Evolutionary conservation across 73 alveolate species (phyloP).

Genomic region (Tetrahymena malaccensis): DNA sequence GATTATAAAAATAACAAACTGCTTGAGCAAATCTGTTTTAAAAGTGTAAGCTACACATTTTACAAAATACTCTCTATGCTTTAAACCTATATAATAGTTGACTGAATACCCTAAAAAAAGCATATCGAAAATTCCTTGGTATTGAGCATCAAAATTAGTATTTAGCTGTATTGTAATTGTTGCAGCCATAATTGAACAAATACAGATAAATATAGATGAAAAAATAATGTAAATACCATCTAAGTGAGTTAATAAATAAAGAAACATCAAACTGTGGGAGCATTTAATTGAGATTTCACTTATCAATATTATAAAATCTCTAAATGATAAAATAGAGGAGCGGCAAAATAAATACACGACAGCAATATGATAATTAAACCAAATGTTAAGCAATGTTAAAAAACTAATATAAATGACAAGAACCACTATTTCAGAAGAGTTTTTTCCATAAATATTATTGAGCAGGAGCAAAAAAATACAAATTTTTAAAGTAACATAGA

Average conservation of each 20-base stretch:
- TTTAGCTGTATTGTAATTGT: not conserved
- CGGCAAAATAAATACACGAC: not conserved
- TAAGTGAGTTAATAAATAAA: not conserved
- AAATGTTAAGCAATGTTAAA: not conserved
- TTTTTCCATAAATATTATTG: not conserved
- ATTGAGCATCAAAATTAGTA: not conserved
- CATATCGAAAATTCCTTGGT: not conserved
- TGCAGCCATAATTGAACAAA: not conserved
- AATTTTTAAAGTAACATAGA: not conserved
- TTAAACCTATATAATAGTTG: not conserved
- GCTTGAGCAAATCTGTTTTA: not conserved
- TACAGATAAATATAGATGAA: not conserved
- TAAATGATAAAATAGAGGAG: not conserved
- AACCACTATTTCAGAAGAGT: not conserved
- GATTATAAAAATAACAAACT: not conserved
- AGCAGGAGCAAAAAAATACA: not conserved
- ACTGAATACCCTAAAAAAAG: not conserved
- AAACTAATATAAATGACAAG: not conserved
- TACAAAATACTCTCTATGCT: not conserved
- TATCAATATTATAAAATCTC: not conserved
- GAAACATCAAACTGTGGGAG: not conserved
- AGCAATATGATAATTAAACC: not conserved
- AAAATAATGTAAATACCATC: not conserved
- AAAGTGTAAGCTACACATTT: not conserved
- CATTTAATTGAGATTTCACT: not conserved